Conservation (phyloP, 345 rosid species). For the Corymbia maculata region DNA sequence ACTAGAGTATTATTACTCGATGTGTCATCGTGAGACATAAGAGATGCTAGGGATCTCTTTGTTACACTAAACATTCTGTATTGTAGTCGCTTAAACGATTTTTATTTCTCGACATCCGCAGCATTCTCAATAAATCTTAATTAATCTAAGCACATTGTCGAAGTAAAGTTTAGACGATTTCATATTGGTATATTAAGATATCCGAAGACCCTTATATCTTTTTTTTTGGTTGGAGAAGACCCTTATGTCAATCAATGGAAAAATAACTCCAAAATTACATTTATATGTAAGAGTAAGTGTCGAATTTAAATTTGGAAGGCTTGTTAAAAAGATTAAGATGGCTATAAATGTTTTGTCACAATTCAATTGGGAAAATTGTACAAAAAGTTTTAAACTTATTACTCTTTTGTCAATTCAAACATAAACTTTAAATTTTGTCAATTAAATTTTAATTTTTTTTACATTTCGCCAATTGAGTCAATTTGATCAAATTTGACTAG, state of each 20-base stretch:
- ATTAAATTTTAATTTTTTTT: too few relatives aligned
- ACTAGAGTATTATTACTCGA: too few relatives aligned
- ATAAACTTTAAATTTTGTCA: too few relatives aligned
- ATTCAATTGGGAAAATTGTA: neutral
- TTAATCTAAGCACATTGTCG: neutral
- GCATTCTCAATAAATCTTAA: neutral
- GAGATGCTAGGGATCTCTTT: too few relatives aligned
- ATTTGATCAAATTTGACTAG: rapidly evolving
- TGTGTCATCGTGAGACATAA: too few relatives aligned
- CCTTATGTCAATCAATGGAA: neutral
- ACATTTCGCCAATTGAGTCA: too few relatives aligned
- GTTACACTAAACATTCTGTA: neutral
- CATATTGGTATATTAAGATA: neutral
- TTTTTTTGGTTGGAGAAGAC: too few relatives aligned
- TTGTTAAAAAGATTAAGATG: too few relatives aligned
- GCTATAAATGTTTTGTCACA: too few relatives aligned
- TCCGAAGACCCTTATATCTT: too few relatives aligned
- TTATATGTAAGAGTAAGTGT: neutral
- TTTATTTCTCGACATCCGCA: neutral
- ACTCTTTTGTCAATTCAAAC: rapidly evolving
- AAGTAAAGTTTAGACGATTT: neutral
- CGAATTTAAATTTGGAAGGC: neutral
- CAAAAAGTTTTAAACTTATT: rapidly evolving
- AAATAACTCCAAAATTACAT: neutral
- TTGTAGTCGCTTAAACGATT: neutral